Evolutionary conservation across 768 basidiomycete species (phyloP).

Genomic region (Pleurotus tuber-regium): DNA sequence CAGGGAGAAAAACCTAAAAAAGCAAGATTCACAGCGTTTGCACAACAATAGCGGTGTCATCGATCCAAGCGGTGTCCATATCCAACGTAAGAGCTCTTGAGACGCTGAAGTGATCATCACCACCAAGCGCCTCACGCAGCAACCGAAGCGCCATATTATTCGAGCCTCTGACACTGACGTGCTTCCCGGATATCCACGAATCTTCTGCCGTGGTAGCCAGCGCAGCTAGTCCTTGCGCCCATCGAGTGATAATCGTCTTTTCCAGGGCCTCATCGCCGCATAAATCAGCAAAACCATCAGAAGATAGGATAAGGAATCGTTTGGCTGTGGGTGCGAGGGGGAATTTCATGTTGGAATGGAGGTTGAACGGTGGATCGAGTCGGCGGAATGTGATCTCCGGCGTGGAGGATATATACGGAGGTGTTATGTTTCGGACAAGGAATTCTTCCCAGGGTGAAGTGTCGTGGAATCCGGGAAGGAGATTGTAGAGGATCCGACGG

Average conservation of each 20-base stretch:
- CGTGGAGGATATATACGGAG: slow-evolving; percentile 63
- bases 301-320: slow-evolving; percentile 59
- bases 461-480: slow-evolving; percentile 59
- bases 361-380: slow-evolving; percentile 27
- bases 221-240: slow-evolving; percentile 46
- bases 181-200: slow-evolving; percentile 9
- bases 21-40: slow-evolving; percentile 43
- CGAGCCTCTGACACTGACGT: slow-evolving; percentile 11
- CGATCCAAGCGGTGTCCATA: slow-evolving; percentile 64
- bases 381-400: slow-evolving; percentile 62
- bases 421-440: slow-evolving; percentile 56
- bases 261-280: slow-evolving; percentile 48
- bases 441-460: slow-evolving; percentile 67
- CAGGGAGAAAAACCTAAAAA: neutral
- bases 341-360: slow-evolving; percentile 10
- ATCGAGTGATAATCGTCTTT: slow-evolving; percentile 44
- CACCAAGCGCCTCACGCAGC: slow-evolving; percentile 55
- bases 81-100: slow-evolving; percentile 62
- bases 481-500: slow-evolving; percentile 62
- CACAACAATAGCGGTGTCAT: slow-evolving; percentile 66
- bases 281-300: slow-evolving; percentile 65
- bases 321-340: slow-evolving; percentile 20
- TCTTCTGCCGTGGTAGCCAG: slow-evolving; percentile 11
- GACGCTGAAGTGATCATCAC: slow-evolving; percentile 49
- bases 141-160: slow-evolving; percentile 58